Evolutionary conservation across 495 filamentous ascomycete species (phyloP), one percentile per base, ranked within the genome.

Genomic region (Penicillium cosmopolitanum): DNA sequence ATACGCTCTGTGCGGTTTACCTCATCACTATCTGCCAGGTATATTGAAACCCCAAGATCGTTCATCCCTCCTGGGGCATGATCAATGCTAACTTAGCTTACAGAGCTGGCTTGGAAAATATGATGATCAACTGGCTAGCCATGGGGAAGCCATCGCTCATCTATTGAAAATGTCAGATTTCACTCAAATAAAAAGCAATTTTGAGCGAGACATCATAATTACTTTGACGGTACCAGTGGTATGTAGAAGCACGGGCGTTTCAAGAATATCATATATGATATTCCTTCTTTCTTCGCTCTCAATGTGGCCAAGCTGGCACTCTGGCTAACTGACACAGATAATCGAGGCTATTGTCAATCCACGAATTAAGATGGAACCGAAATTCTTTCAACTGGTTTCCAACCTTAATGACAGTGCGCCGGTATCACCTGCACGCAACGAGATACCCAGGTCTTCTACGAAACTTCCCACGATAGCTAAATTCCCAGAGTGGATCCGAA

Each of bases 11-110:
- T 60, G 73, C 76, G 13, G 67, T 80, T 18, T 78, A 77, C 51
- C 35, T 80, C 12, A 65, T 78, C 28, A 66, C 73, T 48, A 71
- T 81, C 21, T 75, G 69, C 50, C 76, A 81, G 69, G 77, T 80
- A 55, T 47, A 57, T 33, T 38, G 36, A 12, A 13, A n/a, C 2
- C 13, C 18, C 18, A 42, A 2, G 5, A 44, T 16, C 16, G n/a
- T 4, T 5, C 3, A 44, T 44, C 5, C 2, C 5, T 40, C 12
- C 11, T 40, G 15, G 10, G 36, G 36, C 11, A 12, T 9, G 34
- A n/a, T 21, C 25, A 19, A 51, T 42, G 3, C 6, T 21, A 42
- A 53, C 2, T 51, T 13, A 3, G 9, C 5, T 15, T 16, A 18
- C 23, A 76, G 73, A 62, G 61, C 57, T 75, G 76, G 66, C 56